Conservation (phyloP, 176 grass and related monocot species). For the Pharus latifolius region DNA sequence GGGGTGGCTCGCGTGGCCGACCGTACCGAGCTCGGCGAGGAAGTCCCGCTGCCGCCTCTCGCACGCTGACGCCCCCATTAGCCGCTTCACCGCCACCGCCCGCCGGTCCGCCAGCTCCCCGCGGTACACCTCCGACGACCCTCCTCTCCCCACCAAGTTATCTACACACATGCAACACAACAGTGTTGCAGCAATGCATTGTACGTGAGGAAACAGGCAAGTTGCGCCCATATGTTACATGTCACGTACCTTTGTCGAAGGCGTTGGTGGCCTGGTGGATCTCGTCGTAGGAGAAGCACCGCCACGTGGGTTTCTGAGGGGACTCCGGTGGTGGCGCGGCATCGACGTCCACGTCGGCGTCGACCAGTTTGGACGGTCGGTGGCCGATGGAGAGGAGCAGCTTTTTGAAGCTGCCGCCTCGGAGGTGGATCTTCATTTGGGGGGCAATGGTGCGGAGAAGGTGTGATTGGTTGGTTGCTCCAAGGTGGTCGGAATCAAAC, state of each 20-base stretch:
- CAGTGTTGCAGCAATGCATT: background rate
- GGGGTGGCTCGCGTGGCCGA: conserved; percentile 69
- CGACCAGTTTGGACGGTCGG: background rate
- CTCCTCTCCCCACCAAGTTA: conserved; percentile 82
- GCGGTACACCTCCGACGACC: conserved; percentile 87
- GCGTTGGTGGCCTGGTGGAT: conserved; percentile 41
- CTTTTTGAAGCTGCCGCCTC: conserved; percentile 28
- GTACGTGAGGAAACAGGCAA: background rate
- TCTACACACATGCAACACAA: background rate
- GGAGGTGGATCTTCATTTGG: too few species aligned
- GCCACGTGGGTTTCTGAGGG: conserved; percentile 36
- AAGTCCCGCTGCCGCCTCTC: conserved; percentile 88
- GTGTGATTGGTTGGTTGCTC: too few species aligned
- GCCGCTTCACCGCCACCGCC: conserved; percentile 69
- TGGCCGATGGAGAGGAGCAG: conserved; percentile 31
- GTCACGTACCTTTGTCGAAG: conserved; percentile 25
- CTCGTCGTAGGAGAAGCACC: conserved; percentile 72
- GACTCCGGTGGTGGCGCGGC: background rate
- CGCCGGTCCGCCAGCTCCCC: conserved; percentile 47
- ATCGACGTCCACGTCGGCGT: background rate
- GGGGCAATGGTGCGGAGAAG: too few species aligned
- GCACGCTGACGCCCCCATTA: conserved; percentile 43
- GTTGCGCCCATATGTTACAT: too few species aligned
- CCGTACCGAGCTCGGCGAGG: conserved; percentile 69
- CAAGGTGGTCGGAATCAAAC: too few species aligned